Percentiles rank a stretch among this genome's conserved stretches.
Conservation (phyloP, 2,329 filamentous ascomycete genomes). For the Colletotrichum coccodes region DNA sequence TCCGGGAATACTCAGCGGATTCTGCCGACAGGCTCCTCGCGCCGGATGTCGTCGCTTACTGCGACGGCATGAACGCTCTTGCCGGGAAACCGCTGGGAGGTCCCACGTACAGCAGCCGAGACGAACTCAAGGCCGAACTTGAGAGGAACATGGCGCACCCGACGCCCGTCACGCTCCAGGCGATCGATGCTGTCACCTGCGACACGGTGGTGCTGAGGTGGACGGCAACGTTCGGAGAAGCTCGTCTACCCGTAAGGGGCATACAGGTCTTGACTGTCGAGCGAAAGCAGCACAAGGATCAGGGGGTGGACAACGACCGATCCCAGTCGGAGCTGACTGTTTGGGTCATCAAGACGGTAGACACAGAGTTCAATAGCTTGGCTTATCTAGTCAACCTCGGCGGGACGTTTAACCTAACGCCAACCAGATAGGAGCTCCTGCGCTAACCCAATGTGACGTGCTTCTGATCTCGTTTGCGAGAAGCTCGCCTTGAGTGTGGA, state of each 20-base stretch:
- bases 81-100: constrained; percentile 7
- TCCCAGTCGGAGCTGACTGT: fast-evolving
- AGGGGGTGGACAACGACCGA: no score
- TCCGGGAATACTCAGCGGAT: background rate
- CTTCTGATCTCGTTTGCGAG: no score
- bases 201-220: background rate
- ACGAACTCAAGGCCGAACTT: constrained; percentile 7
- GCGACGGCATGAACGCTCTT: background rate
- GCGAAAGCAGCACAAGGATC: no score
- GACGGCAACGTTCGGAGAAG: background rate
- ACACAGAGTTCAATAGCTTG: constrained; percentile 3
- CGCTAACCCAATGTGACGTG: no score
- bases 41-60: background rate
- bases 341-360: background rate
- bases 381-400: constrained; percentile 2
- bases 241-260: background rate
- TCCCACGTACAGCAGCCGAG: background rate
- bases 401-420: no score
- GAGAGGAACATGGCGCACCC: background rate
- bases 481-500: no score
- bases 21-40: background rate
- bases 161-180: background rate
- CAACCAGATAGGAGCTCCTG: no score
- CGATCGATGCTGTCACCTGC: background rate
- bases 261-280: background rate